Base-by-base conservation (phyloP, 257 asterid genomes). In the Jaltomata sinuosa region DNA sequence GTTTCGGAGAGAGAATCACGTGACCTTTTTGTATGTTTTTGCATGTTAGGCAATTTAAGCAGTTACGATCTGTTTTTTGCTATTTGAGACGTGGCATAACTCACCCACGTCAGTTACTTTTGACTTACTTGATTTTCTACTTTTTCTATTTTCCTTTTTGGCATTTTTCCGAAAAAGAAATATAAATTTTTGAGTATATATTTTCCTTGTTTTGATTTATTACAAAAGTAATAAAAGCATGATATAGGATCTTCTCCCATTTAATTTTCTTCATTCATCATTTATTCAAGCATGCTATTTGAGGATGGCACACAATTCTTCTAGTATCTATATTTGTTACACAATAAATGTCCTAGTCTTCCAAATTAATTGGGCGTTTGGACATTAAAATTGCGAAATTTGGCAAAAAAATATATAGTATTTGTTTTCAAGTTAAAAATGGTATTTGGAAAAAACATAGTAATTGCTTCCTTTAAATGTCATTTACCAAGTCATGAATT, bases 71-170 rank as follows among this genome's bases (percentile, higher is more conserved):
- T 80, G 34, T 8, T 78, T 67, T 64, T 55, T 65, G 29, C 34
- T 83, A 76, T 55, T 83, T 36, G 50, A 61, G 83, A 83, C 82
- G 53, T 83, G 74, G 62, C 68, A 79, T 21, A 45, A 65, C n/a
- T 82, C 32, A 52, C n/a, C 34, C 22, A 84, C 78, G 71, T 68
- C 68, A 15, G 16, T 83, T 29, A 49, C 80, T 83, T 77, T 83
- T 86, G 80, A 79, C 83, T 40, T 67, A 9, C 74, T 55, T n/a
- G 15, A 69, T 34, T 29, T 38, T 42, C 22, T 53, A 45, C 45
- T 16, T 84, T 34, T 69, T 84, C 3, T 19, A 2, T 71, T 65
- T 25, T 40, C 34, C 27, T 62, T 50, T 21, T 79, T 29, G 19
- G 5, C 1, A 9, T 27, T 18, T 19, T n/a, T 53, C 1, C 0